These are phyloP conservation scores for Colletotrichum sansevieriae DNA, from an alignment of 2,329 filamentous ascomycete genomes.

Conservation along the genomic window DNA sequence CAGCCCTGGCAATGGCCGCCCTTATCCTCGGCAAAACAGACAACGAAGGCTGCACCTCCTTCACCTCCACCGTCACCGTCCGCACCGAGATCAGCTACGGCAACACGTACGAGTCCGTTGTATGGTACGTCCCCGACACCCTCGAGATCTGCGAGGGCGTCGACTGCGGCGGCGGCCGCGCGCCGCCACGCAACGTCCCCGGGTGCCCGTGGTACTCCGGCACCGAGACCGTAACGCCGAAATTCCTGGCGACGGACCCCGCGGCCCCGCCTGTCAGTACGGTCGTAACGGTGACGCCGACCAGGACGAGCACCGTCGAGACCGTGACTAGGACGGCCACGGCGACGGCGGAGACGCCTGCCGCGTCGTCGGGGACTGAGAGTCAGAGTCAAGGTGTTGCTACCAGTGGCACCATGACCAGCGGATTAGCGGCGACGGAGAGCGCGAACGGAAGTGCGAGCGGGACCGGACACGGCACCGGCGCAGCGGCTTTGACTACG, in stretches of 20 bases:
- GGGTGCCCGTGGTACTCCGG: conserved; percentile 70
- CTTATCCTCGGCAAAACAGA: conserved; percentile 57
- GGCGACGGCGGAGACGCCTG: not conserved
- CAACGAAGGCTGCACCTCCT: conserved; percentile 57
- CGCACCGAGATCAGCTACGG: conserved; percentile 18
- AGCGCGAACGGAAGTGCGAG: not conserved
- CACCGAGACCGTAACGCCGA: conserved; percentile 52
- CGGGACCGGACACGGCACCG: not conserved
- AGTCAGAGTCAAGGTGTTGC: too few relatives aligned
- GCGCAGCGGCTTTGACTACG: not conserved
- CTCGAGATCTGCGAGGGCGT: conserved; percentile 74
- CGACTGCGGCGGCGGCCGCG: conserved; percentile 76
- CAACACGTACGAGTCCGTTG: conserved; percentile 57
- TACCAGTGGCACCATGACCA: not conserved
- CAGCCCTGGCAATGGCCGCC: conserved; percentile 48
- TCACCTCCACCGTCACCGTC: conserved; percentile 48
- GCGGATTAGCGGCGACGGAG: not conserved
- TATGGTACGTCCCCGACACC: conserved; percentile 73
- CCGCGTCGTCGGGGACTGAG: not conserved
- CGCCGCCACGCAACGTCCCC: conserved; percentile 72
- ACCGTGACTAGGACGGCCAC: not conserved
- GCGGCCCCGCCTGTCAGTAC: not conserved
- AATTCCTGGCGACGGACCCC: conserved; percentile 19
- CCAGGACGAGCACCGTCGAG: not conserved
- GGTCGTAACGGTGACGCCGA: not conserved